These are phyloP conservation scores for Populus hybrid DNA, from an alignment of 441 rosid species.

Conservation along the genomic window DNA sequence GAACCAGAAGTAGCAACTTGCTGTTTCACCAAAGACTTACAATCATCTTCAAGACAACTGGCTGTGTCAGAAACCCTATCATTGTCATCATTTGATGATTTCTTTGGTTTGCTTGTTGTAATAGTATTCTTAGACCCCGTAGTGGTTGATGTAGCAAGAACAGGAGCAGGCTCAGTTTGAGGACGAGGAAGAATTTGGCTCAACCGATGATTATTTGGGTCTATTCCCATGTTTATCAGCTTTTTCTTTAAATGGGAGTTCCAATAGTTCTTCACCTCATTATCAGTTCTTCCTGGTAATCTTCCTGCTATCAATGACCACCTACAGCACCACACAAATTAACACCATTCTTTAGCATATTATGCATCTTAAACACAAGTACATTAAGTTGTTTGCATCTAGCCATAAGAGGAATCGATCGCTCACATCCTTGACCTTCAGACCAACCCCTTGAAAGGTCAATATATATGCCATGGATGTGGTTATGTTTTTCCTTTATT, in stretches of 20 bases:
- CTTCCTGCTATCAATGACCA: conserved; percentile 50
- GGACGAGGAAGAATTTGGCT: conserved; percentile 26
- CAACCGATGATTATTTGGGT: conserved; percentile 36
- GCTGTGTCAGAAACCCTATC: conserved; percentile 28
- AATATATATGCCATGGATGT: neutral
- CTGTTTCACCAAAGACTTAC: conserved; percentile 4
- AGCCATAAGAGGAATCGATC: neutral
- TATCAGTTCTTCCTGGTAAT: conserved; percentile 46
- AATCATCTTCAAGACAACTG: conserved; percentile 31
- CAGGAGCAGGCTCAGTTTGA: conserved; percentile 9
- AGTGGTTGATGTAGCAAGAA: neutral
- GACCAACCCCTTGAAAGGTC: neutral
- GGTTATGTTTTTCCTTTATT: neutral
- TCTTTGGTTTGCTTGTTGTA: neutral
- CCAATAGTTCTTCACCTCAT: conserved; percentile 52
- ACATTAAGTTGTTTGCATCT: neutral
- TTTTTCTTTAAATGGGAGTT: conserved; percentile 37
- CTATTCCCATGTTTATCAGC: conserved; percentile 35
- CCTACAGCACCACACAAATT: conserved; percentile 28
- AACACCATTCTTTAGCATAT: neutral
- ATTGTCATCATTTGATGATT: neutral
- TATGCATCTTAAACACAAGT: too few relatives aligned
- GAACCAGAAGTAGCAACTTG: conserved; percentile 9
- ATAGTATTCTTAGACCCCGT: neutral
- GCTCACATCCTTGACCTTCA: neutral